Percentiles rank a stretch among this genome's conserved stretches.
phyloP scores from a whole-genome alignment of 805 yeast species.

The Clavispora phyllophila region DNA sequence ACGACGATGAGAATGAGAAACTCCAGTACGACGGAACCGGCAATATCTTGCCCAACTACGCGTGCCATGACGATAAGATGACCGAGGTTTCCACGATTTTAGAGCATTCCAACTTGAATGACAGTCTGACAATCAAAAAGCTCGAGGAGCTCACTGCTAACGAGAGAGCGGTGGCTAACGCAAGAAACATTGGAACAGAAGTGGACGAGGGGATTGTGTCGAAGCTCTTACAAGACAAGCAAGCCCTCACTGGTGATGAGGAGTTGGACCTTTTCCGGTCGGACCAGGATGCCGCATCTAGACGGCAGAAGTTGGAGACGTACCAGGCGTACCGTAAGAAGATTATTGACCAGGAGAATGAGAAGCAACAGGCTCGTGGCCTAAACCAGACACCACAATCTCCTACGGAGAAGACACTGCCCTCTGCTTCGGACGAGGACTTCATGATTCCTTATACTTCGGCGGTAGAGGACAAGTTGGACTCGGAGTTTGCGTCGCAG shows the following conservation, averaged over 20 bases:
- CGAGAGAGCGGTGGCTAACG: constrained; percentile 56
- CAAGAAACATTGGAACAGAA: constrained; percentile 37
- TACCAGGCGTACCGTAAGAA: constrained; percentile 56
- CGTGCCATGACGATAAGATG: constrained; percentile 40
- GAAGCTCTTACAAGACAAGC: constrained; percentile 32
- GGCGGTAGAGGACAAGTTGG: constrained; percentile 60
- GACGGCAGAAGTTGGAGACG: constrained; percentile 50
- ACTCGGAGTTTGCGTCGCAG: constrained; percentile 52
- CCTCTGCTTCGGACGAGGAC: constrained; percentile 15
- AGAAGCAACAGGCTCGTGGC: constrained; percentile 16
- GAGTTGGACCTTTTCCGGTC: constrained; percentile 36
- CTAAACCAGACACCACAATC: constrained; percentile 2
- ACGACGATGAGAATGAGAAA: constrained; percentile 51
- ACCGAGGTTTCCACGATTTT: constrained; percentile 31
- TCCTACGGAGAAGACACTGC: constrained; percentile 2
- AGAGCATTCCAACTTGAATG: constrained; percentile 38
- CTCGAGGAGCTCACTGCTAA: constrained; percentile 54
- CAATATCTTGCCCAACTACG: constrained; percentile 52
- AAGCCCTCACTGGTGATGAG: constrained; percentile 38
- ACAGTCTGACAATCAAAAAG: constrained; percentile 44
- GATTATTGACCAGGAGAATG: constrained; percentile 55
- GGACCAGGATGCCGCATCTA: constrained; percentile 45
- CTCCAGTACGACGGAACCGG: constrained; percentile 61
- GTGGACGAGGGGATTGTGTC: constrained; percentile 31
- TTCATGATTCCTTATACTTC: constrained; percentile 62